These are phyloP conservation scores for Epichloe typhina DNA, from an alignment of 2,329 filamentous ascomycete genomes.

Conservation along the genomic window DNA sequence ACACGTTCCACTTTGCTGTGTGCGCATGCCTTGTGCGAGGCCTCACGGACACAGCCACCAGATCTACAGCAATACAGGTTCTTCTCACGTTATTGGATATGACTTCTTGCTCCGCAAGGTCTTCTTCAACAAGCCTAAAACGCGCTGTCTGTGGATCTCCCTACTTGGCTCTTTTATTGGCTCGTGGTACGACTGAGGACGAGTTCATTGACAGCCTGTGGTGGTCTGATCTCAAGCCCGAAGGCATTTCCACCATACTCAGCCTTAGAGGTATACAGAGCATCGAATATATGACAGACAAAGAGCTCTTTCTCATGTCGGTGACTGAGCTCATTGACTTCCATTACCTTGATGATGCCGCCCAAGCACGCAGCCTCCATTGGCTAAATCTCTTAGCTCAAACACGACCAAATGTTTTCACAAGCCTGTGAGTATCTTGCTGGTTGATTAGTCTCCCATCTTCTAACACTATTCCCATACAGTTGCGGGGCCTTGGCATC, in stretches of 20 bases:
- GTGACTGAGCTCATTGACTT: slow-evolving; percentile 56
- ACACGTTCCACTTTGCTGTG: slow-evolving; percentile 55
- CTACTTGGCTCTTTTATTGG: slow-evolving; percentile 47
- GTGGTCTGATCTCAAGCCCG: slow-evolving; percentile 40
- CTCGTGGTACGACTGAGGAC: slow-evolving; percentile 41
- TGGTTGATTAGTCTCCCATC: too few species aligned
- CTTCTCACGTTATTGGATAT: slow-evolving; percentile 44
- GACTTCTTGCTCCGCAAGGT: slow-evolving; percentile 12
- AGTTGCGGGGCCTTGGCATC: slow-evolving; percentile 43
- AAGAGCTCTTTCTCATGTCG: slow-evolving; percentile 48
- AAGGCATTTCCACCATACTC: slow-evolving; percentile 16
- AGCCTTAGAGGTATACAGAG: slow-evolving; percentile 14
- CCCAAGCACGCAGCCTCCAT: slow-evolving; percentile 43
- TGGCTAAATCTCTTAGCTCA: slow-evolving; percentile 47
- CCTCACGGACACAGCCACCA: slow-evolving; percentile 48
- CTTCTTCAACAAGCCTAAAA: slow-evolving; percentile 3
- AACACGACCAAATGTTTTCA: slow-evolving; percentile 40
- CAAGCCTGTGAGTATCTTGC: slow-evolving; percentile 38
- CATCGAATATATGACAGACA: slow-evolving; percentile 39
- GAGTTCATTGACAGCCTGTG: slow-evolving; percentile 51
- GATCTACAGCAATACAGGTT: slow-evolving; percentile 43
- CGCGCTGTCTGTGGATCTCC: slow-evolving; percentile 29
- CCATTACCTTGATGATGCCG: slow-evolving; percentile 46
- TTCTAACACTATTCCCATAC: slow-evolving; percentile 7
- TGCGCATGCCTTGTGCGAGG: slow-evolving; percentile 52